Evolutionary conservation across 1,139 yeast species (phyloP), one percentile per base, ranked within the genome.

Genomic region (Blastobotrys malaysiensis): DNA sequence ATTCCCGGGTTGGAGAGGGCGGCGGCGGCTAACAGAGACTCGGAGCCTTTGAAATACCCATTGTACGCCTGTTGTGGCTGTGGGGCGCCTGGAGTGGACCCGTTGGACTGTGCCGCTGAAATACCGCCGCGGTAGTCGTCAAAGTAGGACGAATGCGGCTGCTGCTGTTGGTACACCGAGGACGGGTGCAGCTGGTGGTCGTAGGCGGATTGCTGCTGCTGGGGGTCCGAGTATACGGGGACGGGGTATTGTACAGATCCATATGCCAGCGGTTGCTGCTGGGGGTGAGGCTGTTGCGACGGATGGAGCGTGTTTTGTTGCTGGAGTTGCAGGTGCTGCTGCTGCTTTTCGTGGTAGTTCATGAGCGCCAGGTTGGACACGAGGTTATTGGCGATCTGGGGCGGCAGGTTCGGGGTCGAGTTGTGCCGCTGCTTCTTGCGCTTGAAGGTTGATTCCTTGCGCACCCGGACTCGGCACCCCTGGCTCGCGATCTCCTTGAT

Each of bases 401-500:
- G 54, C 7, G 54, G 54, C 14, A 52, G 31, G 11, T 11, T 39
- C 3, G 39, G 39, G 1, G 53, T 21, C 13, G 46, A 22, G 16
- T 47, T 48, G 21, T 39, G 22, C 13, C 53, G 43, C 45, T 46
- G 46, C 61, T 51, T 48, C 58, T 54, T 45, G 11, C 57, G 58
- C 43, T 57, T 59, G 39, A 57, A 46, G 1, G 63, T 61, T 11
- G 62, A 55, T 46, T 69, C 72, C 48, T 69, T 65, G 47, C 73
- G 57, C 14, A 70, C 70, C 14, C 73, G 62, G 24, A 69, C 72
- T 50, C 65, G 64, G 54, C 70, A 67, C 13, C 73, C 73, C 45
- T 68, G 70, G 26, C 66, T 60, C 9, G 72, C 72, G 24, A 69
- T 65, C 48, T 69, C 71, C 43, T 67, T 65, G 45, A 69, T 69